Percentiles rank a stretch among this genome's conserved stretches.
These are phyloP conservation scores for Lentinula novae-zelandiae DNA, from an alignment of 1,284 basidiomycete species.

Conservation along the genomic window DNA sequence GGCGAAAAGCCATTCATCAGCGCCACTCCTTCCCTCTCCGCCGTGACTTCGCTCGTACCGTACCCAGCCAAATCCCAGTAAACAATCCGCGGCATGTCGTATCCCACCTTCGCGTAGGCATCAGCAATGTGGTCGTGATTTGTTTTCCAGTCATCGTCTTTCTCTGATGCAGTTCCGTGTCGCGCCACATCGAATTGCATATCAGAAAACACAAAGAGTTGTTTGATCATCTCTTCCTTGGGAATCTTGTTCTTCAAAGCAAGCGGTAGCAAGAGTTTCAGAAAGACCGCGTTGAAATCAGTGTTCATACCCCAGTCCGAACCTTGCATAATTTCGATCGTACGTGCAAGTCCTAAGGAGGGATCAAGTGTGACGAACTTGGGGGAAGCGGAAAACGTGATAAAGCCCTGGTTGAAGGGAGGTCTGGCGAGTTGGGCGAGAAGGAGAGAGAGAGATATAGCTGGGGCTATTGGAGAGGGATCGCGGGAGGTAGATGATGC, in stretches of 20 bases:
- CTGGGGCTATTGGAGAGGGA: constrained; percentile 49
- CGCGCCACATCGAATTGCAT: constrained; percentile 64
- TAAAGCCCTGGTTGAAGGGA: constrained; percentile 63
- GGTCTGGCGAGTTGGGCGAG: constrained; percentile 56
- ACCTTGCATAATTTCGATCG: constrained; percentile 32
- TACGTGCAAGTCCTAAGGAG: constrained; percentile 28
- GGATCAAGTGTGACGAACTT: constrained; percentile 46
- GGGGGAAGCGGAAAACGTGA: constrained; percentile 59
- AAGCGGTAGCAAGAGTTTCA: constrained; percentile 53
- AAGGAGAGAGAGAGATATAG: constrained; percentile 64
- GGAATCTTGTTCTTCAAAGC: constrained; percentile 52
- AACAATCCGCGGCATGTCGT: constrained; percentile 65
- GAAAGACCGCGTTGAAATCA: constrained; percentile 55
- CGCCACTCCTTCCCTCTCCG: constrained; percentile 54
- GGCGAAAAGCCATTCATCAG: constrained; percentile 68
- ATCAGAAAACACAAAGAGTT: constrained; percentile 70
- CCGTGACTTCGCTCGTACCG: constrained; percentile 43
- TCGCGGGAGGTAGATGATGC: constrained; percentile 6
- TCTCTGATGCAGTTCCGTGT: neutral
- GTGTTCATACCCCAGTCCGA: constrained; percentile 58
- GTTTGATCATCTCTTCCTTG: constrained; percentile 69
- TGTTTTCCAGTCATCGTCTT: constrained; percentile 43
- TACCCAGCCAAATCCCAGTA: constrained; percentile 48
- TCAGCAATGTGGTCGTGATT: constrained; percentile 53
- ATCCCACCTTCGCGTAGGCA: constrained; percentile 55